Base-by-base conservation (phyloP, 495 filamentous ascomycete species). In the Venustampulla echinocandica region DNA sequence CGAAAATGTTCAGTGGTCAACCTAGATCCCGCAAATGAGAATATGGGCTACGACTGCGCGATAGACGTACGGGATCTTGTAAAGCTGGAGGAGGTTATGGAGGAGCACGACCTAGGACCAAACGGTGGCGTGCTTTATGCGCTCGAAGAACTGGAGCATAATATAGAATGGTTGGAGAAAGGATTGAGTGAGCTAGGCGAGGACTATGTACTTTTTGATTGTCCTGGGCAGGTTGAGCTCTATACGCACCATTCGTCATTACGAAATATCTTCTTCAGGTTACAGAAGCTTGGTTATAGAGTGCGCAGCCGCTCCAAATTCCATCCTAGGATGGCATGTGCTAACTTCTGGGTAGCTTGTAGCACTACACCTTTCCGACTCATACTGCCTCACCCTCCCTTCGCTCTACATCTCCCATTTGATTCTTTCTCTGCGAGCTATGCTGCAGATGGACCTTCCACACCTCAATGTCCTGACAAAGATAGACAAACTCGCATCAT, bases 361-460 rank as follows among this genome's bases (percentile, higher is more conserved):
- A 45, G 85, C 86, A 2, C 69, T 98, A 41, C 85, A 95, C 53
- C 79, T 98, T 11, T 83, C 87, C 51, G 92, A 98, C 61, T 89
- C 85, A 10, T 90, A 95, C 62, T 87, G 84, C 63, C 76, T 95
- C 23, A 92, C 88, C 0, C 76, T 88, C 39, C 92, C 92, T 0
- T 93, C 88, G 19, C 82, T 95, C 56, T 98, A 92, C 64, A 86
- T 98, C 43, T 95, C 90, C 52, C 84, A 90, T 42, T 73, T 97
- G 46, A 79, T 98, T 44, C 83, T 97, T 25, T 87, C 86, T 28
- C 79, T 98, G 44, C 84, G 92, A 52, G 85, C 86, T 54, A 98
- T 98, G 92, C 79, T 98, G 23, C 90, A 96, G 67, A 87, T 98
- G 70, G 90, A 95, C 59, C 80, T 97, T 23, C 87, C 92, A 11